These are phyloP conservation scores for Globisporangium emineosum DNA, from an alignment of 352 stramenopile species.

Conservation along the genomic window DNA sequence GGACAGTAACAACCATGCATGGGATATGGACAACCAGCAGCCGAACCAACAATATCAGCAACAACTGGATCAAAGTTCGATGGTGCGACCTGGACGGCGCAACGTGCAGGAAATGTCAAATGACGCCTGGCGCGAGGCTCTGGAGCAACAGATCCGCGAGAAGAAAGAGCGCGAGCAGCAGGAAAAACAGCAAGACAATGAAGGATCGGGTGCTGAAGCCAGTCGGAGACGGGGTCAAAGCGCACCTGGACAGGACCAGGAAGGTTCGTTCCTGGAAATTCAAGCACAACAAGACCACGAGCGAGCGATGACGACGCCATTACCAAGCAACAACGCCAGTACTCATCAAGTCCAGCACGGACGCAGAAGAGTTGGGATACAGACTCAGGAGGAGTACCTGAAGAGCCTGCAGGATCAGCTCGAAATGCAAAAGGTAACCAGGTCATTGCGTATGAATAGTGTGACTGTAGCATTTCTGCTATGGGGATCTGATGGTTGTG, in stretches of 20 bases:
- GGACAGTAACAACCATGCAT: background rate
- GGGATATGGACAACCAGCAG: constrained; percentile 2
- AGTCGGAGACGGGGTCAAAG: constrained; percentile 15
- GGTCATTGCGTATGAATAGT: background rate
- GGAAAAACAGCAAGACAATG: background rate
- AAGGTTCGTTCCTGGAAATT: background rate
- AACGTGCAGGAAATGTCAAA: constrained; percentile 37
- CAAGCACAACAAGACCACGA: constrained; percentile 4
- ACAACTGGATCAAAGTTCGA: background rate
- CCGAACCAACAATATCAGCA: background rate
- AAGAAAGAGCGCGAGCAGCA: constrained; percentile 29
- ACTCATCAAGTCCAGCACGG: background rate
- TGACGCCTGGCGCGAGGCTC: constrained; percentile 37
- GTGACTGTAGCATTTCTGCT: no score
- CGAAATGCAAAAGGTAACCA: constrained; percentile 42
- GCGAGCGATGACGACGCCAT: constrained; percentile 13
- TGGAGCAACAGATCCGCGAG: constrained; percentile 50
- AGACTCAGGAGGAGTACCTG: constrained; percentile 37
- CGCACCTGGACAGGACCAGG: constrained; percentile 8
- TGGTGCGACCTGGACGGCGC: constrained; percentile 19
- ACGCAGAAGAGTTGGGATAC: constrained; percentile 13
- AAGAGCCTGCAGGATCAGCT: constrained; percentile 45
- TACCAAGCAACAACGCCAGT: background rate
- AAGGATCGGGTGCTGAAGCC: background rate
- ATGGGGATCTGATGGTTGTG: background rate